These are phyloP conservation scores for Boletus tomentosulus DNA, from an alignment of 768 basidiomycete species.

Conservation along the genomic window DNA sequence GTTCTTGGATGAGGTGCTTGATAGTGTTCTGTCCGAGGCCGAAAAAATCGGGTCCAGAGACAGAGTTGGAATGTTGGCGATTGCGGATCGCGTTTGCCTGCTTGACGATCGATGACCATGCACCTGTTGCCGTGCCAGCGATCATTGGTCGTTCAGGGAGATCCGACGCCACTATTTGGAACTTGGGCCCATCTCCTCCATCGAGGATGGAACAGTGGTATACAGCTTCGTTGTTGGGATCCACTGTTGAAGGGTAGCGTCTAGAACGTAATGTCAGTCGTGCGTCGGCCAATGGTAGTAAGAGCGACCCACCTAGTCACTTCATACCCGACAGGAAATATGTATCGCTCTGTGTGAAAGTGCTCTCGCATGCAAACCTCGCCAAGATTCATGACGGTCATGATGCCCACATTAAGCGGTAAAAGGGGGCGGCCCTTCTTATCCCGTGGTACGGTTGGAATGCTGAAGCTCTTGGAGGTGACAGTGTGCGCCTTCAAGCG, in stretches of 20 bases:
- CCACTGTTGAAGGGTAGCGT: slow-evolving; percentile 73
- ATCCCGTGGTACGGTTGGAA: slow-evolving; percentile 76
- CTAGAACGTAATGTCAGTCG: slow-evolving; percentile 34
- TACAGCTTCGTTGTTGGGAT: slow-evolving; percentile 61
- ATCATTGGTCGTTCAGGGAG: slow-evolving; percentile 66
- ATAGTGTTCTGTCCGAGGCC: slow-evolving; percentile 85
- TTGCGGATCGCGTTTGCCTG: slow-evolving; percentile 78
- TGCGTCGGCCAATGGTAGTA: background rate
- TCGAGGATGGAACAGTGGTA: slow-evolving; percentile 84
- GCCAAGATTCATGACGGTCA: slow-evolving; percentile 75
- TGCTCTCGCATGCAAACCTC: slow-evolving; percentile 78
- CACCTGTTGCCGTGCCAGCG: slow-evolving; percentile 84
- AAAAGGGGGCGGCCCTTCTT: slow-evolving; percentile 65
- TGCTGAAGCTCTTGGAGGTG: slow-evolving; percentile 69
- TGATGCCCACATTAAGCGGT: slow-evolving; percentile 81
- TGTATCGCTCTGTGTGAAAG: slow-evolving; percentile 85
- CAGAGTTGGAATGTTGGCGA: slow-evolving; percentile 79
- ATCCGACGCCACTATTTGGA: slow-evolving; percentile 76
- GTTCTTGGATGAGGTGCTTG: slow-evolving; percentile 85
- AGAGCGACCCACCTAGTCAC: slow-evolving; percentile 57
- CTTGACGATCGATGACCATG: slow-evolving; percentile 81
- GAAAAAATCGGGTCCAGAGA: slow-evolving; percentile 87
- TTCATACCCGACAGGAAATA: slow-evolving; percentile 85
- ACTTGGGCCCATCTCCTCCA: slow-evolving; percentile 81
- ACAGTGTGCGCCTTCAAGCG: slow-evolving; percentile 79